Percentiles rank a stretch among this genome's conserved stretches.
phyloP scores from a whole-genome alignment of 345 rosid genomes.

The Gossypium herbaceum region DNA sequence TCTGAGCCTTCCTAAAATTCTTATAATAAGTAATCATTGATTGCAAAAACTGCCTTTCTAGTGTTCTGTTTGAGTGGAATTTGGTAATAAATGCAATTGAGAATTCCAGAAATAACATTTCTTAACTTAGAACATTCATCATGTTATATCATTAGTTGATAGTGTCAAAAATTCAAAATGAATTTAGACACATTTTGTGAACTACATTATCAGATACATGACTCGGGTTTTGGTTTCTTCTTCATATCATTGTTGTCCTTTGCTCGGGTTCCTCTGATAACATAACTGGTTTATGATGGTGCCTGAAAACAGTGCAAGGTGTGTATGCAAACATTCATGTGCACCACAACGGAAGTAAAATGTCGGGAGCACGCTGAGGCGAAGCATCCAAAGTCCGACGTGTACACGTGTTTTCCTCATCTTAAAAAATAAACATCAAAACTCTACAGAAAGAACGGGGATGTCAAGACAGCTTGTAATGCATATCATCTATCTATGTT shows the following conservation, averaged over 20 bases:
- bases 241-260: constrained; percentile 3
- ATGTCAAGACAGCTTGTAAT: background rate
- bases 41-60: background rate
- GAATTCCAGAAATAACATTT: background rate
- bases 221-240: background rate
- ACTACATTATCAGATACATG: background rate
- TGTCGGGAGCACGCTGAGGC: constrained; percentile 34
- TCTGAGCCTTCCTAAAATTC: background rate
- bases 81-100: background rate
- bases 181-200: background rate
- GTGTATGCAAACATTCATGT: constrained; percentile 37
- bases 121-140: background rate
- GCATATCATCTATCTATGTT: background rate
- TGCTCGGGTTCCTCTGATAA: background rate
- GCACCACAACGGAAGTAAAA: constrained; percentile 35
- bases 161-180: constrained; percentile 4
- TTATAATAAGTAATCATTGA: background rate
- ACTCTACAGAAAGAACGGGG: background rate
- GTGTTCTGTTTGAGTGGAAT: background rate
- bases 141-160: background rate
- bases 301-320: constrained; percentile 29
- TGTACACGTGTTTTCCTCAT: constrained; percentile 20
- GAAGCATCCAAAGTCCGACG: constrained; percentile 24
- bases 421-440: background rate
- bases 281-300: background rate